A percentile compares a stretch with the other conserved stretches of the same genome.
Evolutionary conservation across 805 yeast genomes (phyloP).

Genomic region (Suhomyces sp.): DNA sequence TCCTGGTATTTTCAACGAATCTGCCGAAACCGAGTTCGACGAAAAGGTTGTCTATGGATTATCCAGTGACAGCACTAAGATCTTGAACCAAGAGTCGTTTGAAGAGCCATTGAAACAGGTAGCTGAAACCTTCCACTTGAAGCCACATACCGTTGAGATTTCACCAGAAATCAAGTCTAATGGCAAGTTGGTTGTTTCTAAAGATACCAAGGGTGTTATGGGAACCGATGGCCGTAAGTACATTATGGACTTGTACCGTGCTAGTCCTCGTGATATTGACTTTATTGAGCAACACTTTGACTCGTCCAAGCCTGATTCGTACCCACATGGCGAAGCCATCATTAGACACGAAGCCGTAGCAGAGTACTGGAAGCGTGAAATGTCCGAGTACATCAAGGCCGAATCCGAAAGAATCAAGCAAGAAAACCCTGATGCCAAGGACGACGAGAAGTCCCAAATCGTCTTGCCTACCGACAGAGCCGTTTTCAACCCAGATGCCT

Average conservation of each 20-base stretch:
- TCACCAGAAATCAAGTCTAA: constrained; percentile 40
- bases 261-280: constrained; percentile 80
- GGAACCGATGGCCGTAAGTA: constrained; percentile 87
- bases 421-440: constrained; percentile 23
- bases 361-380: constrained; percentile 79
- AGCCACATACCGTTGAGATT: constrained; percentile 58
- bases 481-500: constrained; percentile 78
- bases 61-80: constrained; percentile 53
- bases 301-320: constrained; percentile 41
- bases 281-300: constrained; percentile 61
- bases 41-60: constrained; percentile 70
- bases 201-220: constrained; percentile 77
- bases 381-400: constrained; percentile 48
- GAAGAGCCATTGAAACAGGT: constrained; percentile 54
- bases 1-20: constrained; percentile 74
- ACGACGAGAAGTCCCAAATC: constrained; percentile 46
- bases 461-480: constrained; percentile 52
- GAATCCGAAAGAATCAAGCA: constrained; percentile 42
- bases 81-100: constrained; percentile 53
- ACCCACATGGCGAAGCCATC: constrained; percentile 79
- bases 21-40: constrained; percentile 40
- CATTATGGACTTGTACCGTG: constrained; percentile 76
- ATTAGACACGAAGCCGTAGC: constrained; percentile 86
- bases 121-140: constrained; percentile 75
- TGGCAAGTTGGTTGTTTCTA: constrained; percentile 59